These are phyloP conservation scores for Pyrenopolyporus hunteri DNA, from an alignment of 495 filamentous ascomycete genomes.

Conservation along the genomic window DNA sequence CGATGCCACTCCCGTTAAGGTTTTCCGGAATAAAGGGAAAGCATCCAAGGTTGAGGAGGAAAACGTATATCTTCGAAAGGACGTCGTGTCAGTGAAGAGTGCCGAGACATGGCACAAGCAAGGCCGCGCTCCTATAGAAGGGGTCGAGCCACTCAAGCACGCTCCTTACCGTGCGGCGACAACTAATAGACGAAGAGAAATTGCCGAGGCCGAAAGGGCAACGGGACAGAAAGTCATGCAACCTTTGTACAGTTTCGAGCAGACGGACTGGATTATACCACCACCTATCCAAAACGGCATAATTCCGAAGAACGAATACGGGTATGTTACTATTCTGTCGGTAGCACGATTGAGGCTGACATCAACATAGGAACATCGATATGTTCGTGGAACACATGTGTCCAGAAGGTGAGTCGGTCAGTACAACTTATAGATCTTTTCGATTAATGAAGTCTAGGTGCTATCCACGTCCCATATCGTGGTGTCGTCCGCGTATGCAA, in stretches of 20 bases:
- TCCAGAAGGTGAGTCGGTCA: constrained; percentile 60
- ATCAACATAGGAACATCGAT: constrained; percentile 73
- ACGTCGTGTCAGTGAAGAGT: constrained; percentile 85
- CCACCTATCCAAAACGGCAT: constrained; percentile 79
- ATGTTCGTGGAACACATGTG: constrained; percentile 94
- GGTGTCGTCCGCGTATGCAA: constrained; percentile 81
- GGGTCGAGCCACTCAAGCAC: constrained; percentile 77
- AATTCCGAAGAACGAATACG: constrained; percentile 93
- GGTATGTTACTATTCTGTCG: constrained; percentile 42
- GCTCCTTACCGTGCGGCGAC: constrained; percentile 93
- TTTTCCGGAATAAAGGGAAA: constrained; percentile 71
- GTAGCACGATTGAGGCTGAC: constrained; percentile 14
- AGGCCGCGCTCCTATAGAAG: constrained; percentile 74
- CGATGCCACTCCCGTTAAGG: constrained; percentile 70
- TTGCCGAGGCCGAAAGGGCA: constrained; percentile 77
- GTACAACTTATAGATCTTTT: not conserved
- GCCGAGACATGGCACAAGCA: constrained; percentile 98
- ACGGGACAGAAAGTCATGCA: constrained; percentile 85
- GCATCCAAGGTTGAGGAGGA: constrained; percentile 71
- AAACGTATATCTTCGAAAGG: constrained; percentile 78
- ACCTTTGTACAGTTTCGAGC: constrained; percentile 80
- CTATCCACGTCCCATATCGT: constrained; percentile 79
- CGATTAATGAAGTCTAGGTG: constrained; percentile 46
- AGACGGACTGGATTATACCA: constrained; percentile 93
- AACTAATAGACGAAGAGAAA: constrained; percentile 82